These are phyloP conservation scores for Lasiodiplodia gonubiensis DNA, from an alignment of 2,329 filamentous ascomycete genomes.

Conservation along the genomic window DNA sequence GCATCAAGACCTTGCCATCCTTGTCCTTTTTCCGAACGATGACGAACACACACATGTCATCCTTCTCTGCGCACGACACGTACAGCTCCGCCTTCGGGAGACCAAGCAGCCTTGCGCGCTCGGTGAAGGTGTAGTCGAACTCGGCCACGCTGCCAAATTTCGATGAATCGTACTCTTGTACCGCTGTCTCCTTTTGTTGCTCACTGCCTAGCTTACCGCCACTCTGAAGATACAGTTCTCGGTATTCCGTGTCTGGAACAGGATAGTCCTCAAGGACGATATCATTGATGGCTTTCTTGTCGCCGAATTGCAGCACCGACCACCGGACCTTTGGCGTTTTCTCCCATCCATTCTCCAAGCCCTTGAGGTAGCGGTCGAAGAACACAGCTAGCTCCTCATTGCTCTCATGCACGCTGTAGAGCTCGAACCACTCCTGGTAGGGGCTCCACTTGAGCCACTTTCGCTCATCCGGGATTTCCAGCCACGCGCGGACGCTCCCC, in stretches of 20 bases:
- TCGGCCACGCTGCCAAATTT: slow-evolving; percentile 32
- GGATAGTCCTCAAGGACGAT: slow-evolving; percentile 34
- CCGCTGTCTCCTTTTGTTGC: slow-evolving; percentile 7
- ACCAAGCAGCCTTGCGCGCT: slow-evolving; percentile 51
- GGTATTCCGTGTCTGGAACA: slow-evolving; percentile 32
- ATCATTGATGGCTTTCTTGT: slow-evolving; percentile 33
- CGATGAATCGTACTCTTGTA: slow-evolving; percentile 33
- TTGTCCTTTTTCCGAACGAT: slow-evolving; percentile 53
- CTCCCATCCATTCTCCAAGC: slow-evolving; percentile 54
- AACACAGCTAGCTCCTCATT: slow-evolving; percentile 40
- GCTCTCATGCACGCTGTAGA: slow-evolving; percentile 31
- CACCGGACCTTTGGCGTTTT: slow-evolving; percentile 54
- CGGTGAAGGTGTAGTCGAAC: slow-evolving; percentile 34
- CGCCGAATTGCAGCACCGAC: slow-evolving; percentile 43
- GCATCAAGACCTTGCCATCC: slow-evolving; percentile 50
- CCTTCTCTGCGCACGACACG: slow-evolving; percentile 49
- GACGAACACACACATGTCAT: slow-evolving; percentile 55
- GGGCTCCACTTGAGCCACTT: slow-evolving; percentile 36
- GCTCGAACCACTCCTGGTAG: slow-evolving; percentile 36
- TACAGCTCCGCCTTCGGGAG: slow-evolving; percentile 55
- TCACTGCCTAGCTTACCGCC: slow-evolving; percentile 26
- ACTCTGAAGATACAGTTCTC: slow-evolving; percentile 29
- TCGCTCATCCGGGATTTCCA: slow-evolving; percentile 32
- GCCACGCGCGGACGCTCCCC: slow-evolving; percentile 33
- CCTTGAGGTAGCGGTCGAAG: slow-evolving; percentile 56